Evolutionary conservation across 208 protist species (phyloP).

Genomic region (Entamoeba histolytica): DNA sequence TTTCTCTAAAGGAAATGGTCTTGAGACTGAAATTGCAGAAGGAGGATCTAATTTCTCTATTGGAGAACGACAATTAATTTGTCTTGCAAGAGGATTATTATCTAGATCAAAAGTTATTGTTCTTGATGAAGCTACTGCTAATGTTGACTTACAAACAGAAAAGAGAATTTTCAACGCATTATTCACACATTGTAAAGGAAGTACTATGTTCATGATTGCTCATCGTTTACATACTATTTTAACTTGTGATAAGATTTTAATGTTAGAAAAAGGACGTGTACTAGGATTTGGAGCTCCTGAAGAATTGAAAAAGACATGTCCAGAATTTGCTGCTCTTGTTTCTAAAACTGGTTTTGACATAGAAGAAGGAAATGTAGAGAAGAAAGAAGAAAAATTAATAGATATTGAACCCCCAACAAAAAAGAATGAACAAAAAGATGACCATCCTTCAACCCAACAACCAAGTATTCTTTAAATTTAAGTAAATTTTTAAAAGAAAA

Average conservation of each 20-base stretch:
- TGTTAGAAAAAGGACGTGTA: slow-evolving; percentile 20
- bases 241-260: slow-evolving; percentile 52
- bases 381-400: not conserved
- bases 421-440: not conserved
- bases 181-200: not conserved
- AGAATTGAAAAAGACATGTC: not conserved
- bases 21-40: not conserved
- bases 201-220: slow-evolving; percentile 21
- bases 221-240: slow-evolving; percentile 26
- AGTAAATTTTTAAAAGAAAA: too few species aligned
- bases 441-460: too few species aligned
- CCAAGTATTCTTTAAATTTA: too few species aligned
- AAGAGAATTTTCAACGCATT: slow-evolving; percentile 8
- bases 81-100: slow-evolving; percentile 17
- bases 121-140: slow-evolving; percentile 20
- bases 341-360: not conserved
- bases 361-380: not conserved
- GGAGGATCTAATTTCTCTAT: slow-evolving; percentile 12
- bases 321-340: not conserved
- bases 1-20: not conserved
- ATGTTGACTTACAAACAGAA: slow-evolving; percentile 9
- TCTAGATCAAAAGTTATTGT: not conserved
- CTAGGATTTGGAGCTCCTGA: slow-evolving; percentile 22
- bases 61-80: slow-evolving; percentile 26
- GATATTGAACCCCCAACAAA: not conserved